These are phyloP conservation scores for Crithidia sp. DNA, from an alignment of 208 protist genomes.

Conservation along the genomic window DNA sequence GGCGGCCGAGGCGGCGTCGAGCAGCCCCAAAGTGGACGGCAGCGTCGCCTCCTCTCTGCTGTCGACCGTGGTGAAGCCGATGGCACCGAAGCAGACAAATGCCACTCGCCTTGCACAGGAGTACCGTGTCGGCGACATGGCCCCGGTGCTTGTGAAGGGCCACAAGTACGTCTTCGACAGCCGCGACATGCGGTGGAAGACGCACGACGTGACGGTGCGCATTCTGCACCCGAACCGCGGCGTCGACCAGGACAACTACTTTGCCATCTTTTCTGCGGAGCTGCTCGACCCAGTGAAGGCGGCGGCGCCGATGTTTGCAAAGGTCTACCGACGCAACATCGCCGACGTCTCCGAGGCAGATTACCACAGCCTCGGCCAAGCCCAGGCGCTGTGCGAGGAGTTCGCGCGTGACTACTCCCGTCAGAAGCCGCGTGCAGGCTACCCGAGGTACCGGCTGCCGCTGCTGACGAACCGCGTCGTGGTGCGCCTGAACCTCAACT, in stretches of 20 bases:
- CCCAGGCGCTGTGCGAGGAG: constrained; percentile 64
- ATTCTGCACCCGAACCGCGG: constrained; percentile 54
- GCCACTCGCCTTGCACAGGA: constrained; percentile 8
- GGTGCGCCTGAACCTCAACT: constrained; percentile 39
- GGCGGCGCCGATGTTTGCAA: constrained; percentile 51
- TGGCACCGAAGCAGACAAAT: constrained; percentile 7
- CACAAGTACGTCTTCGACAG: constrained; percentile 43
- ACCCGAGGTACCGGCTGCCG: constrained; percentile 23
- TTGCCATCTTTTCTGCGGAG: constrained; percentile 52
- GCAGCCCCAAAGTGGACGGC: neutral
- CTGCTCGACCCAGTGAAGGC: constrained; percentile 29
- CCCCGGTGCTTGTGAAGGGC: constrained; percentile 27
- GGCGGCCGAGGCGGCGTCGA: neutral
- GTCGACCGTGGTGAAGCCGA: neutral
- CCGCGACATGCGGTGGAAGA: constrained; percentile 34
- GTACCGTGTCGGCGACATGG: constrained; percentile 18
- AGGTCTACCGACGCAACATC: constrained; percentile 63
- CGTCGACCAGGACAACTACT: constrained; percentile 58
- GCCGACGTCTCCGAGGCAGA: constrained; percentile 52
- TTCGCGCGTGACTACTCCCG: constrained; percentile 61
- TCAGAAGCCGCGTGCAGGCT: neutral
- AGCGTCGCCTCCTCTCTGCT: neutral
- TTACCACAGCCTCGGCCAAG: constrained; percentile 65
- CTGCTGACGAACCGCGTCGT: constrained; percentile 54
- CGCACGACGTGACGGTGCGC: constrained; percentile 37